A percentile compares a stretch with the other conserved stretches of the same genome.
Evolutionary conservation across 805 yeast species (phyloP).

Genomic region (Candida andamanensis): DNA sequence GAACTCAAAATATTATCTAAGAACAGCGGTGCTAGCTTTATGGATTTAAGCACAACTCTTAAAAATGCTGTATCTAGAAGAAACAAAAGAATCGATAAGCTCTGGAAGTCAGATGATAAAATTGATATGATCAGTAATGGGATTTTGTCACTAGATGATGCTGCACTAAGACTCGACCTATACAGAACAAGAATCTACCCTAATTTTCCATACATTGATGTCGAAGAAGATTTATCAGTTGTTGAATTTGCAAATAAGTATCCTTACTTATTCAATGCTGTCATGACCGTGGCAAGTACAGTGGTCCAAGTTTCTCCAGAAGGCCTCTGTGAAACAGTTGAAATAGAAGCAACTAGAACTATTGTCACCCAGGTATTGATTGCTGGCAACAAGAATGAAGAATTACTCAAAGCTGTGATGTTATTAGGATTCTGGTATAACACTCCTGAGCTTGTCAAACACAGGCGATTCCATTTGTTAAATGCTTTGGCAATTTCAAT

Average conservation of each 20-base stretch:
- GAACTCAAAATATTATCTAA: conserved; percentile 36
- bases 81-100: conserved; percentile 24
- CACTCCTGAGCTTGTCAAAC: conserved; percentile 75
- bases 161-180: conserved; percentile 45
- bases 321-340: conserved; percentile 43
- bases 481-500: conserved; percentile 60
- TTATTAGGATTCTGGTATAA: conserved; percentile 75
- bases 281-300: conserved; percentile 58
- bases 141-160: conserved; percentile 54
- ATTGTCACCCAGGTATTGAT: conserved; percentile 57
- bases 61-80: conserved; percentile 43
- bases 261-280: conserved; percentile 60
- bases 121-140: conserved; percentile 56
- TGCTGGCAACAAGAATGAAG: conserved; percentile 65
- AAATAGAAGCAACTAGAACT: conserved; percentile 48
- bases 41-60: conserved; percentile 41
- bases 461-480: conserved; percentile 70
- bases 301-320: conserved; percentile 29
- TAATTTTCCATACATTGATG: conserved; percentile 52
- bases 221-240: conserved; percentile 41
- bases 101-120: conserved; percentile 12
- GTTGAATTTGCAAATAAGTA: conserved; percentile 44
- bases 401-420: conserved; percentile 57
- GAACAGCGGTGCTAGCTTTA: conserved; percentile 27
- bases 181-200: conserved; percentile 46